Evolutionary conservation across 2,329 filamentous ascomycete species (phyloP), one percentile per base, ranked within the genome.

Genomic region (Venturia carpophila): DNA sequence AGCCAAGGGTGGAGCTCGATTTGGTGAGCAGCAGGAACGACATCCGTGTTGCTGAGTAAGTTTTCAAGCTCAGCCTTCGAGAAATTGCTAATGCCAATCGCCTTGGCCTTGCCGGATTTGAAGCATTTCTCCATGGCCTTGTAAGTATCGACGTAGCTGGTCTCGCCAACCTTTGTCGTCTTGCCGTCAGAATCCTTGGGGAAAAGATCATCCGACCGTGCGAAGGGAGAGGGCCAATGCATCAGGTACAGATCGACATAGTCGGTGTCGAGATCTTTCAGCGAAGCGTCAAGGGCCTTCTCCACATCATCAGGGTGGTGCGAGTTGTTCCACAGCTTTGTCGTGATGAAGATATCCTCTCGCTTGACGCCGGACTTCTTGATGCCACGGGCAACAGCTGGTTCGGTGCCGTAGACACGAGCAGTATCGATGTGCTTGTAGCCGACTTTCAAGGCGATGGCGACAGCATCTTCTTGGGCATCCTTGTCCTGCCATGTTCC

Each of bases 1-100:
- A 84, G 74, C 75, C 79, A 84, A 43, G 89, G 89, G 78, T 92
- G 89, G 27, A 92, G 82, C 78, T 92, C 90, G 73, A 91, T 84
- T 77, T 94, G 90, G 83, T 93, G 92, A 69, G 90, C 89, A 24
- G 89, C 87, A 17, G 82, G 82, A 13, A 79, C 76, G 65, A 83
- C 71, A 83, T 84, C 37, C 15, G 47, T 64, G 13, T 55, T 64
- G 24, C n/a, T 47, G 9, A 64, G 27, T 66, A 80, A 82, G 75
- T 84, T 89, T 81, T 93, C 88, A 45, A 94, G 79, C 77, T 94
- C 90, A 75, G 80, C 84, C 74, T 92, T 90, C 68, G 83, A 87
- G 75, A 95, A 94, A 82, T 95, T 95, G 76, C 88, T 91, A 65
- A 94, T 88, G 70, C 90, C 90, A 73, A 93, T 91, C 79, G 90